These are phyloP conservation scores for Pythium guiyangense DNA, from an alignment of 352 stramenopile species.

Conservation along the genomic window DNA sequence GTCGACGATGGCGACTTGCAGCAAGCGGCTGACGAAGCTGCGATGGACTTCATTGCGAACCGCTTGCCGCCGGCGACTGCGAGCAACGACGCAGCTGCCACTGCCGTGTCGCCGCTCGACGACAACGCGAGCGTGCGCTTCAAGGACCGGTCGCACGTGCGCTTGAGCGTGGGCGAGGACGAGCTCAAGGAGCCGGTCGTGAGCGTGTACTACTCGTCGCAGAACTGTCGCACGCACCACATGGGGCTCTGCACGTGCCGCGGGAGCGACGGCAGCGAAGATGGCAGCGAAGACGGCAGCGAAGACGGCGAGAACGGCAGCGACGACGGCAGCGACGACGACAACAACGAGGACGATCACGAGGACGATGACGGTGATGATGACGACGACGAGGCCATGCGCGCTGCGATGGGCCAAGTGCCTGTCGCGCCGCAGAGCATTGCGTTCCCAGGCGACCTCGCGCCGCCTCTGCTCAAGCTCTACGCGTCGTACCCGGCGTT, in stretches of 20 bases:
- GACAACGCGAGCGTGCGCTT: constrained; percentile 45
- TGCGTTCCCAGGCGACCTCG: constrained; percentile 57
- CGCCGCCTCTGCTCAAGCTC: constrained; percentile 62
- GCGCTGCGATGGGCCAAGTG: constrained; percentile 26
- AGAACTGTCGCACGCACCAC: constrained; percentile 79
- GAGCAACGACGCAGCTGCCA: constrained; percentile 9
- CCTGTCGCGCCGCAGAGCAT: constrained; percentile 47
- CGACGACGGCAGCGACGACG: constrained; percentile 20
- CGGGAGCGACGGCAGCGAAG: constrained; percentile 16
- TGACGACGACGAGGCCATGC: constrained; percentile 25
- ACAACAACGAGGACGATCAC: constrained; percentile 26
- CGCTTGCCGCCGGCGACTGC: constrained; percentile 43
- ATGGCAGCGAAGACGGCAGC: constrained; percentile 12
- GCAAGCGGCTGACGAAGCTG: constrained; percentile 65
- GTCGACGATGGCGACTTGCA: constrained; percentile 55
- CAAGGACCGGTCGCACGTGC: constrained; percentile 62
- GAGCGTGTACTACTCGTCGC: constrained; percentile 62
- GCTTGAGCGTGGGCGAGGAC: constrained; percentile 60
- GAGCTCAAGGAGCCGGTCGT: constrained; percentile 55
- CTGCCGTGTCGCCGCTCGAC: constrained; percentile 29
- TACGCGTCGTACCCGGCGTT: constrained; percentile 42
- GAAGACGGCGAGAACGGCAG: constrained; percentile 22
- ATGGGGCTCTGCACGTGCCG: constrained; percentile 77
- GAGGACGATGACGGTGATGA: constrained; percentile 28
- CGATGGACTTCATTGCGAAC: constrained; percentile 73